These are phyloP conservation scores for Kodamaea fukazawae DNA, from an alignment of 805 yeast genomes.

Conservation along the genomic window DNA sequence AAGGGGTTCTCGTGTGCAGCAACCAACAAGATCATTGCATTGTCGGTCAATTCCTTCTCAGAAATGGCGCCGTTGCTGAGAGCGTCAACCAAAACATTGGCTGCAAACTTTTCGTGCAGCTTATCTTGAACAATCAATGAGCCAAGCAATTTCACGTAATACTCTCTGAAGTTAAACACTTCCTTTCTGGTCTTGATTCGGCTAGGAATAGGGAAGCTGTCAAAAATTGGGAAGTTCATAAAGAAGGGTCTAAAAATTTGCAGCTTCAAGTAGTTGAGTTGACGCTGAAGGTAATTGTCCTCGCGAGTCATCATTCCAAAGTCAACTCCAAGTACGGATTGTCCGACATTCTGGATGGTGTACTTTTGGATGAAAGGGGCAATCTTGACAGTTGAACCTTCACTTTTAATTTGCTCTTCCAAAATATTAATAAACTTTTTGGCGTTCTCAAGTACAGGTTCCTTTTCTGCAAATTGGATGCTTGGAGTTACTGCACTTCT, in stretches of 20 bases:
- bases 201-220: conserved; percentile 47
- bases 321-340: conserved; percentile 49
- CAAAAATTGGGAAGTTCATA: conserved; percentile 55
- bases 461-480: conserved; percentile 47
- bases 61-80: conserved; percentile 35
- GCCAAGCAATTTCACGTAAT: conserved; percentile 34
- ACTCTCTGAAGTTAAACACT: conserved; percentile 40
- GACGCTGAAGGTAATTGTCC: too few species aligned
- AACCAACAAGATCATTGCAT: conserved; percentile 51
- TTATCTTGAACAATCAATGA: conserved; percentile 10
- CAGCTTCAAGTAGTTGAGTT: conserved; percentile 40
- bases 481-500: conserved; percentile 45
- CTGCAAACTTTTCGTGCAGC: conserved; percentile 35
- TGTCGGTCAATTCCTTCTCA: conserved; percentile 49
- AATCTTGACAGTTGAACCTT: conserved; percentile 19
- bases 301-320: conserved; percentile 26
- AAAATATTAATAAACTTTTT: conserved; percentile 28
- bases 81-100: conserved; percentile 39
- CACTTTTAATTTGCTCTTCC: conserved; percentile 12
- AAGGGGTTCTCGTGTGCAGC: conserved; percentile 70
- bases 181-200: conserved; percentile 43
- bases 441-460: conserved; percentile 40
- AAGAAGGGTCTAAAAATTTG: conserved; percentile 56
- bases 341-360: conserved; percentile 49
- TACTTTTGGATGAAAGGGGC: conserved; percentile 46